Evolutionary conservation across 345 rosid genomes (phyloP), one percentile per base, ranked within the genome.

Genomic region (Citrus unshiu): DNA sequence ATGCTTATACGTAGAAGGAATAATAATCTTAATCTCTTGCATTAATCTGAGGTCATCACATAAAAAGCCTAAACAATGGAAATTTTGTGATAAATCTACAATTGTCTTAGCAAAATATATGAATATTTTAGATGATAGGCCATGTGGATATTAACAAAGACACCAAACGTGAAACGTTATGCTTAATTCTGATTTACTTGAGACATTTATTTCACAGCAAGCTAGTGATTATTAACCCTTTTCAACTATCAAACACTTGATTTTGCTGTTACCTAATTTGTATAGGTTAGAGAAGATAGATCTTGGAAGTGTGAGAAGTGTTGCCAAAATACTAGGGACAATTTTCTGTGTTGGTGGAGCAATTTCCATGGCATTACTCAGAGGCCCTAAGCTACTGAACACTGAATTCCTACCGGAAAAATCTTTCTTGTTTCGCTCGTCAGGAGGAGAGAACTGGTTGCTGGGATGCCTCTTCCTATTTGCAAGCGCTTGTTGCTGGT

Each of bases 341-440:
- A 43, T 83, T 46, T 9, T 89, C 19, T 89, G 92, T 77, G 92
- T 93, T 2, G 63, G 84, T 18, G 97, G 94, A 80, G 97, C 98
- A 3, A 67, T 85, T 61, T 80, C 85, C 29, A 92, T 93, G 95
- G 88, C 92, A 27, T 77, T 94, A 75, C 86, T 94, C 34, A 84
- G 86, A 76, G 97, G 98, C 59, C 89, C 91, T 29, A 91, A 93
- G 86, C 85, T 94, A 58, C 83, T 93, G 30, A 92, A 93, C 64
- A 68, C 82, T 21, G 83, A 80, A 14, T 46, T 70, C 21, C 68
- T 71, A 14, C 73, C 5, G 9, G 76, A 76, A 5, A 81, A 76
- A 7, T 79, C 87, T 13, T 7, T 83, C 7, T 59, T 83, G 7
- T 49, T 82, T 19, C 85, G 80, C 49, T 59, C 76, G 30, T 59